Base-by-base conservation (phyloP, 2,329 filamentous ascomycete genomes). In the Plenodomus biglobosus region DNA sequence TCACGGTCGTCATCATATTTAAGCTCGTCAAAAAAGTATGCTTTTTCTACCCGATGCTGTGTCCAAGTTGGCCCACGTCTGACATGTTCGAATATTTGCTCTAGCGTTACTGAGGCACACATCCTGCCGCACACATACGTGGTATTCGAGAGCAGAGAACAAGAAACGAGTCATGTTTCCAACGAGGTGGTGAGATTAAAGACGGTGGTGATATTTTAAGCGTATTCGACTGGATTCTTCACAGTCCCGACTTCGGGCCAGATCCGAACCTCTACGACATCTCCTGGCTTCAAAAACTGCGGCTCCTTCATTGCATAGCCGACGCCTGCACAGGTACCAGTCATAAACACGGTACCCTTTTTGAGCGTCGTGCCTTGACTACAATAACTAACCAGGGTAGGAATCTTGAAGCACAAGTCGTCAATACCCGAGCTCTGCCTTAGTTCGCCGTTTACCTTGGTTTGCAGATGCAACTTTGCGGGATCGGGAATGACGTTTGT, bases 331-430 rank as follows among this genome's bases (percentile, higher is more conserved):
- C 52, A 59, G 11, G 77, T 79, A 0, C 78, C 77, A 6, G 77
- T 80, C 77, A 80, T 78, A 35, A 80, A 73, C 22, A 79, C 67
- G 11, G 73, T 77, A 0, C 78, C 77, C 50, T 70, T 73, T 65
- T 76, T 73, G 56, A 80, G 53, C 36, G 77, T 71, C 18, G 65
- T 73, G 17, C 73, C 73, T 55, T 74, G 74, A 19, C 73, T 77
- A 42, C 78, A 64, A 55, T 78, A 80, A 3, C 72, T 65, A 15
- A 81, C 69, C 3, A 76, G 69, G 50, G 74, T 67, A 1, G 72
- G 73, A 8, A 79, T 73, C 37, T 71, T 71, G 58, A 80, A 81
- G 50, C 71, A 71, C 55, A 75, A 53, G 63, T 81, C 77, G 61
- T 74, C 73, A 3, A 76, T 80, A 1, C 71, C 76, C 16, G 72